A percentile compares a stretch with the other conserved stretches of the same genome.
These are phyloP conservation scores for Boletus mariae DNA, from an alignment of 1,284 basidiomycete species.

Conservation along the genomic window DNA sequence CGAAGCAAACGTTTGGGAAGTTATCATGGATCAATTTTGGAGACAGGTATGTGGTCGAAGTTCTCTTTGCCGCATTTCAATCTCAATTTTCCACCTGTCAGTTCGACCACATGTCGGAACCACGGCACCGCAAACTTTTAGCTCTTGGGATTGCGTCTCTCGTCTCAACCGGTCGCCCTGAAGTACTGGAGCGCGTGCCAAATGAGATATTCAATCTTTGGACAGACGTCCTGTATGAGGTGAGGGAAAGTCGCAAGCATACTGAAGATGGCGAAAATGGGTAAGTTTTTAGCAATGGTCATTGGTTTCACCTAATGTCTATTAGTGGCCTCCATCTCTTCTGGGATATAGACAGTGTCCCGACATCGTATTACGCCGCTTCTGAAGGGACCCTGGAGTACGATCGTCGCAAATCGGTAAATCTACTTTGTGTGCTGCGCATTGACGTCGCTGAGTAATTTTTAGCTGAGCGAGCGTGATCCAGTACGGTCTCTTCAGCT, in stretches of 20 bases:
- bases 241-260: constrained; percentile 61
- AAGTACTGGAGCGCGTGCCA: constrained; percentile 67
- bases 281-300: constrained; percentile 6
- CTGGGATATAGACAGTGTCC: constrained; percentile 64
- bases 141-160: constrained; percentile 73
- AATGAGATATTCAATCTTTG: constrained; percentile 84
- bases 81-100: constrained; percentile 30
- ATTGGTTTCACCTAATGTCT: constrained; percentile 1
- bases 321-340: constrained; percentile 44
- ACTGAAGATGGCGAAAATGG: constrained; percentile 40
- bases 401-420: constrained; percentile 62
- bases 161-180: constrained; percentile 63
- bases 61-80: neutral
- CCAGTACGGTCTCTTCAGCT: constrained; percentile 63
- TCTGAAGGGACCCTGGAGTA: constrained; percentile 68
- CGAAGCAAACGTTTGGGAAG: constrained; percentile 59
- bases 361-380: constrained; percentile 52
- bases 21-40: constrained; percentile 77
- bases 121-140: constrained; percentile 65
- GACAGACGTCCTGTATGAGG: constrained; percentile 86
- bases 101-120: constrained; percentile 86
- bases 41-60: constrained; percentile 48
- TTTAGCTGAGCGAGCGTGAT: constrained; percentile 64
- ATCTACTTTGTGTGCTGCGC: constrained; percentile 17
- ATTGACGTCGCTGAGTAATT: constrained; percentile 9